A percentile compares a stretch with the other conserved stretches of the same genome.
Conservation (phyloP, 768 basidiomycete genomes). For the Lactarius deliciosus region DNA sequence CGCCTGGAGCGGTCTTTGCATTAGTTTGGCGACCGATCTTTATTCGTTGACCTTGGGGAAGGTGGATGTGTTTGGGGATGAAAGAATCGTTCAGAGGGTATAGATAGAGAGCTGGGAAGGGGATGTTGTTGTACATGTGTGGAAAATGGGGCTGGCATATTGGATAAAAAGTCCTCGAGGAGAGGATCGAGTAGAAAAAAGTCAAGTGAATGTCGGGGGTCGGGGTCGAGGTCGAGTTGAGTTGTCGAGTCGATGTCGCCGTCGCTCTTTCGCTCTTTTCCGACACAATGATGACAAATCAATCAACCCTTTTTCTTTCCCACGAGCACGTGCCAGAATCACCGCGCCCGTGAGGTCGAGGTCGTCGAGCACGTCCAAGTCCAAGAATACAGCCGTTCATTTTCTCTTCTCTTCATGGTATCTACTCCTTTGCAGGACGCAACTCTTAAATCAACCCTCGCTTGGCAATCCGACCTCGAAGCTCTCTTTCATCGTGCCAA, state of each 20-base stretch:
- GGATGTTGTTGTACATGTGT: conserved; percentile 29
- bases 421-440: conserved; percentile 55
- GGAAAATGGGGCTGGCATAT: conserved; percentile 28
- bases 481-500: conserved; percentile 78
- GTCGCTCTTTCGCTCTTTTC: background rate
- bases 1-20: conserved; percentile 88
- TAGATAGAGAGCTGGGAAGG: conserved; percentile 45
- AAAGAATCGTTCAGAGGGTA: conserved; percentile 96
- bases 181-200: background rate
- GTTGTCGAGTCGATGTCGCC: conserved; percentile 5
- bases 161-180: background rate
- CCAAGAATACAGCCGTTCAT: background rate
- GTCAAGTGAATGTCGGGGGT: conserved; percentile 14
- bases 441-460: conserved; percentile 59
- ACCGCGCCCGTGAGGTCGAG: background rate
- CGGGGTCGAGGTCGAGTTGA: conserved; percentile 9
- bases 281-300: background rate
- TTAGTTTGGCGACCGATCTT: conserved; percentile 97
- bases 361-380: no score
- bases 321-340: background rate
- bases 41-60: conserved; percentile 62
- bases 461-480: conserved; percentile 82
- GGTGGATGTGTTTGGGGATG: conserved; percentile 90
- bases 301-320: background rate
- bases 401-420: conserved; percentile 14